These are phyloP conservation scores for Yamadazyma endophytica DNA, from an alignment of 805 yeast species.

Conservation along the genomic window DNA sequence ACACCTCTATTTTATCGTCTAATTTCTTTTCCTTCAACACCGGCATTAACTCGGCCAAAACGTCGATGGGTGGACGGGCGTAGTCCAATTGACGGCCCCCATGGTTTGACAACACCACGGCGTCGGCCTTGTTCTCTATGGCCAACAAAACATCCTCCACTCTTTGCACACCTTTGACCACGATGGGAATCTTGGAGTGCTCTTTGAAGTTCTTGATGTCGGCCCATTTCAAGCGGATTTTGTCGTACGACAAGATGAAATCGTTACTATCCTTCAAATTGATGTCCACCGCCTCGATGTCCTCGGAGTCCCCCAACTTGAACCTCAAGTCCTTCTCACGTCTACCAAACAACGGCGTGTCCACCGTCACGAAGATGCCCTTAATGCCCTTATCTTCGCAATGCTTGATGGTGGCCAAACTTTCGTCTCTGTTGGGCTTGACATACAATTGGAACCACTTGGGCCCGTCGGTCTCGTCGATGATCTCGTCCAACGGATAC, in stretches of 20 bases:
- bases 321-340: slow-evolving; percentile 47
- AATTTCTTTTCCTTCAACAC: slow-evolving; percentile 41
- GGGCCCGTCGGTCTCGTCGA: slow-evolving; percentile 23
- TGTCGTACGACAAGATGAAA: slow-evolving; percentile 9
- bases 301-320: slow-evolving; percentile 26
- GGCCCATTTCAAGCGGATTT: slow-evolving; percentile 25
- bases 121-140: slow-evolving; percentile 64
- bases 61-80: slow-evolving; percentile 71
- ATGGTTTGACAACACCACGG: slow-evolving; percentile 79
- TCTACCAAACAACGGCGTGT: slow-evolving; percentile 50
- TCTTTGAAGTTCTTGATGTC: slow-evolving; percentile 22
- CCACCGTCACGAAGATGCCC: slow-evolving; percentile 52
- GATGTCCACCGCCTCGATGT: slow-evolving; percentile 19
- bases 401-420: slow-evolving; percentile 27
- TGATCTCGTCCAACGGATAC: slow-evolving; percentile 38
- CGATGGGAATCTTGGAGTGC: slow-evolving; percentile 41
- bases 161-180: slow-evolving; percentile 73
- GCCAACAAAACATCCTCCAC: slow-evolving; percentile 76
- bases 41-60: slow-evolving; percentile 68
- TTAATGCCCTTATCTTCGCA: slow-evolving; percentile 39
- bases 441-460: slow-evolving; percentile 51
- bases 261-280: slow-evolving; percentile 11
- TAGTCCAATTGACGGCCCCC: slow-evolving; percentile 88
- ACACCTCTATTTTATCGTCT: slow-evolving; percentile 47
- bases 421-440: slow-evolving; percentile 29